Conservation (phyloP, 257 asterid species). For the Jasminum sambac region DNA sequence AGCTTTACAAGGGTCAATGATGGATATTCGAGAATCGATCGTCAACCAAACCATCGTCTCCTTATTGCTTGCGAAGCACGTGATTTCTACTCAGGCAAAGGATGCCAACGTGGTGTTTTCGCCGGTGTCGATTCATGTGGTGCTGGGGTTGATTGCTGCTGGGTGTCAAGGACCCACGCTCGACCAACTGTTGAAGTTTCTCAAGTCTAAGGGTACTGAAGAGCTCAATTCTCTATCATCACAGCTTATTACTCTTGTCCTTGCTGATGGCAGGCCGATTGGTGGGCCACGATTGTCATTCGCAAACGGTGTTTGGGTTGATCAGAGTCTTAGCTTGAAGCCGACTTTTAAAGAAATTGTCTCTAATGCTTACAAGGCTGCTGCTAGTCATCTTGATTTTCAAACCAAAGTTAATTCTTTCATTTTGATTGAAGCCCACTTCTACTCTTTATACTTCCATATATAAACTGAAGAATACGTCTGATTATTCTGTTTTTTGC, state of each 20-base stretch:
- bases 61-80: constrained; percentile 24
- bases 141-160: constrained; percentile 39
- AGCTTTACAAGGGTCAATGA: neutral
- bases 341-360: constrained; percentile 34
- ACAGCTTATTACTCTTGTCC: constrained; percentile 33
- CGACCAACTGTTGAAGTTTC: constrained; percentile 39
- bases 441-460: too few relatives aligned
- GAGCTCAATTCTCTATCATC: constrained; percentile 34
- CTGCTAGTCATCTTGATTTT: constrained; percentile 41
- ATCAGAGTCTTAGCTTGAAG: constrained; percentile 40
- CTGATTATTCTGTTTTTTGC: neutral
- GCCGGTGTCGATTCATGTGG: constrained; percentile 39
- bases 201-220: constrained; percentile 33
- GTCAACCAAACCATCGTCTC: constrained; percentile 37
- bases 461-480: neutral
- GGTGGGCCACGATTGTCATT: constrained; percentile 43
- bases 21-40: constrained; percentile 39
- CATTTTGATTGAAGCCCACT: too few relatives aligned
- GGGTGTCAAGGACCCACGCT: constrained; percentile 39
- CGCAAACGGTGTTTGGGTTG: constrained; percentile 48
- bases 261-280: constrained; percentile 36
- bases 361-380: constrained; percentile 33
- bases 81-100: constrained; percentile 32
- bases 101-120: constrained; percentile 38
- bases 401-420: constrained; percentile 31